These are phyloP conservation scores for Teratosphaeria viscida DNA, from an alignment of 2,329 filamentous ascomycete species.

Conservation along the genomic window DNA sequence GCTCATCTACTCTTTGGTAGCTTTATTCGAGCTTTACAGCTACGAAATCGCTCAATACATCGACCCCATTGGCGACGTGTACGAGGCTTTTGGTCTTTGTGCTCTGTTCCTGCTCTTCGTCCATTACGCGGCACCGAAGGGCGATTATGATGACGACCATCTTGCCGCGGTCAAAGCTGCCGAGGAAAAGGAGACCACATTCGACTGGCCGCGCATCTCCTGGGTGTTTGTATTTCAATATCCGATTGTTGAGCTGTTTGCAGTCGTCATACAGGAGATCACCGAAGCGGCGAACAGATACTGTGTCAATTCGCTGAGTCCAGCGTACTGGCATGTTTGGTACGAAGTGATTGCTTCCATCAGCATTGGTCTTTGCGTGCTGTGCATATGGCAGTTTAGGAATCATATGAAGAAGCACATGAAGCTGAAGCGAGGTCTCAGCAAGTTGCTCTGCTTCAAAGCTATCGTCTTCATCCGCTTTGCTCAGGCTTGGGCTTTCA, in stretches of 20 bases:
- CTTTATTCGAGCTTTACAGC: constrained; percentile 15
- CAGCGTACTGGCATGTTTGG: constrained; percentile 16
- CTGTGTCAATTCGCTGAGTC: constrained; percentile 14
- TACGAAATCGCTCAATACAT: constrained; percentile 21
- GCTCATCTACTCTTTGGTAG: constrained; percentile 12
- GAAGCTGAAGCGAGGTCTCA: constrained; percentile 11
- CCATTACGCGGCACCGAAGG: constrained; percentile 15
- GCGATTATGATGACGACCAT: constrained; percentile 12
- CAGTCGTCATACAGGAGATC: constrained; percentile 13
- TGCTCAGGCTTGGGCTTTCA: constrained; percentile 18
- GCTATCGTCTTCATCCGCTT: constrained; percentile 20
- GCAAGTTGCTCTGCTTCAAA: constrained; percentile 22
- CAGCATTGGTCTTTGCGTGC: constrained; percentile 13
- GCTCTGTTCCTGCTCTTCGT: constrained; percentile 19
- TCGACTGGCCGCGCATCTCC: constrained; percentile 12
- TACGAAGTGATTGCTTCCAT: constrained; percentile 10
- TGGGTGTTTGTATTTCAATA: constrained; percentile 23
- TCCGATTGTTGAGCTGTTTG: constrained; percentile 14
- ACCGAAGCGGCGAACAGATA: constrained; percentile 15
- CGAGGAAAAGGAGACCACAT: constrained; percentile 8
- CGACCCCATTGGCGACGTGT: constrained; percentile 18
- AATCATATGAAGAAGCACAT: constrained; percentile 12
- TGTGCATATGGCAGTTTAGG: constrained; percentile 17
- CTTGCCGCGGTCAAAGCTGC: constrained; percentile 12
- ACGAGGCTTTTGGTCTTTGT: constrained; percentile 21